These are phyloP conservation scores for Rossbeevera mucosa DNA, from an alignment of 768 basidiomycete species.

Conservation along the genomic window DNA sequence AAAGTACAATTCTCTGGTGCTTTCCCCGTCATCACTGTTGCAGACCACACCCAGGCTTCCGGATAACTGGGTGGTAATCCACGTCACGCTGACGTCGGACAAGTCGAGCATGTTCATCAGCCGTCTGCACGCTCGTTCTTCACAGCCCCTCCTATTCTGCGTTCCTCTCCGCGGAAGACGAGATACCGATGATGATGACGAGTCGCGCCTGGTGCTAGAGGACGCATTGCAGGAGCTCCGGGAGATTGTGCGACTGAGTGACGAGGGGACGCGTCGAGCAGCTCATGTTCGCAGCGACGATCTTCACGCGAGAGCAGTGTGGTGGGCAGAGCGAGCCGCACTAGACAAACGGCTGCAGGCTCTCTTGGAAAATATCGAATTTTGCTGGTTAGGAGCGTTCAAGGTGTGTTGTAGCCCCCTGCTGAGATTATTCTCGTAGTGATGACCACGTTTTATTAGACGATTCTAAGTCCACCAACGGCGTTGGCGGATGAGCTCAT, in stretches of 20 bases:
- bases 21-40: conserved; percentile 35
- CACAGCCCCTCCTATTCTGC: conserved; percentile 73
- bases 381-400: conserved; percentile 96
- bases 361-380: conserved; percentile 82
- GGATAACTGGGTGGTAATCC: conserved; percentile 75
- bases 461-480: conserved; percentile 52
- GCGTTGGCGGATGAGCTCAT: conserved; percentile 43
- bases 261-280: conserved; percentile 71
- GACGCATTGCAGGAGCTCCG: conserved; percentile 68
- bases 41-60: conserved; percentile 52
- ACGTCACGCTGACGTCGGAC: conserved; percentile 79
- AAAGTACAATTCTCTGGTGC: conserved; percentile 40
- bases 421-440: not conserved
- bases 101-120: conserved; percentile 79
- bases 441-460: conserved; percentile 30
- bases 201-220: conserved; percentile 68
- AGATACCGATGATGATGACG: conserved; percentile 69
- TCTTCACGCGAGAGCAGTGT: conserved; percentile 57
- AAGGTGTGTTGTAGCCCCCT: conserved; percentile 54
- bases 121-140: conserved; percentile 57
- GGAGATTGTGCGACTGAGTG: conserved; percentile 76
- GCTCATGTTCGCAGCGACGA: conserved; percentile 66
- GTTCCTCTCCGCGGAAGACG: conserved; percentile 82
- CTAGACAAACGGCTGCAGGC: conserved; percentile 75
- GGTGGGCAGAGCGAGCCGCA: conserved; percentile 81